These are phyloP conservation scores for Trebouxia sp. DNA, from an alignment of 139 green algal species.

Conservation along the genomic window DNA sequence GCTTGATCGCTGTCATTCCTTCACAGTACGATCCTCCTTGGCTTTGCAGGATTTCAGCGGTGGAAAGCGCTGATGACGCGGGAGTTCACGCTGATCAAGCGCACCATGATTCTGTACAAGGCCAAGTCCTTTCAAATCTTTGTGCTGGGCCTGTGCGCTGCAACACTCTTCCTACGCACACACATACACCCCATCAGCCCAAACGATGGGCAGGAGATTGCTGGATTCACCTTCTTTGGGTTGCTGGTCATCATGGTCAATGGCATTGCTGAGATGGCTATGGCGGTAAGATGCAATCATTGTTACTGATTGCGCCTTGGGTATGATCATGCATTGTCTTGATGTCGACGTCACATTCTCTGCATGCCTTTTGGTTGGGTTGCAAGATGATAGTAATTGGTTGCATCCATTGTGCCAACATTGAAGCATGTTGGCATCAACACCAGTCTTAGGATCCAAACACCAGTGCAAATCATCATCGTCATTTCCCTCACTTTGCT, in stretches of 20 bases:
- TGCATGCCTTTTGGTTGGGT: no score
- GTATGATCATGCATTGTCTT: neutral
- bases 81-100: conserved; percentile 30
- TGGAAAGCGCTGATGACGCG: conserved; percentile 25
- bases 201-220: conserved; percentile 44
- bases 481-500: no score
- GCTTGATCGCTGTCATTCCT: no score
- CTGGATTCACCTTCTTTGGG: conserved; percentile 53
- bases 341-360: no score
- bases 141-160: conserved; percentile 43
- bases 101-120: conserved; percentile 26
- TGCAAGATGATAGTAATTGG: no score
- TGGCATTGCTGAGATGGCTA: conserved; percentile 35
- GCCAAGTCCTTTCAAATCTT: conserved; percentile 30
- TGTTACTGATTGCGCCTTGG: no score
- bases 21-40: no score
- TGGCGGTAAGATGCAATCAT: conserved; percentile 9
- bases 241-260: conserved; percentile 53
- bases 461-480: no score
- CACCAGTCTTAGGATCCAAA: no score
- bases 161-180: conserved; percentile 53
- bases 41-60: neutral
- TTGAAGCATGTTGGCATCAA: no score
- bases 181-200: conserved; percentile 38
- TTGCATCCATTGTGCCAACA: no score